Conservation (phyloP, 306 rosid genomes). For the Purshia tridentata region DNA sequence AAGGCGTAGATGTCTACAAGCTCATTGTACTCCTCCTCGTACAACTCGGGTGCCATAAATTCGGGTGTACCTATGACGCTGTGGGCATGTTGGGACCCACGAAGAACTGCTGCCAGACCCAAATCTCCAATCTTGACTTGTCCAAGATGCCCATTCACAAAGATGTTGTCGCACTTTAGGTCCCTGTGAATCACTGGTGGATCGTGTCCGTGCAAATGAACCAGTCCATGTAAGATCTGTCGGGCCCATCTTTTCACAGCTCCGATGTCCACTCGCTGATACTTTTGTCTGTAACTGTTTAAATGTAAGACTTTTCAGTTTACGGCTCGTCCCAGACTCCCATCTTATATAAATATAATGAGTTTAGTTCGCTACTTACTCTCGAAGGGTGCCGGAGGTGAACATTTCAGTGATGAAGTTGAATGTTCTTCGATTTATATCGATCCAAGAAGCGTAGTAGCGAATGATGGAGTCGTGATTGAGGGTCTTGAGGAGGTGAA, state of each 20-base stretch:
- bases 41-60: constrained; percentile 96
- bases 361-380: constrained; percentile 38
- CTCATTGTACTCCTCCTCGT: constrained; percentile 83
- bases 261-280: constrained; percentile 47
- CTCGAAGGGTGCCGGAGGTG: constrained; percentile 92
- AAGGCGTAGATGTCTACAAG: constrained; percentile 81
- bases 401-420: constrained; percentile 94
- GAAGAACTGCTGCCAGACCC: constrained; percentile 83
- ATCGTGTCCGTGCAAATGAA: constrained; percentile 58
- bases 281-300: constrained; percentile 64
- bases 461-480: constrained; percentile 70
- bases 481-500: constrained; percentile 87
- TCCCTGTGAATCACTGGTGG: constrained; percentile 93
- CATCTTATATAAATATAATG: background rate
- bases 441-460: constrained; percentile 76
- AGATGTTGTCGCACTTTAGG: constrained; percentile 83
- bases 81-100: constrained; percentile 64
- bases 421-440: constrained; percentile 54
- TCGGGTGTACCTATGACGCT: constrained; percentile 97
- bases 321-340: background rate
- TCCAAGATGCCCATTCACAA: constrained; percentile 87
- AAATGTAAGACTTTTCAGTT: background rate
- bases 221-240: constrained; percentile 71
- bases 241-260: constrained; percentile 82
- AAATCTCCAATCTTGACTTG: constrained; percentile 87